A percentile compares a stretch with the other conserved stretches of the same genome.
These are phyloP conservation scores for Globisporangium camurandrum DNA, from an alignment of 352 stramenopile genomes.

Conservation along the genomic window DNA sequence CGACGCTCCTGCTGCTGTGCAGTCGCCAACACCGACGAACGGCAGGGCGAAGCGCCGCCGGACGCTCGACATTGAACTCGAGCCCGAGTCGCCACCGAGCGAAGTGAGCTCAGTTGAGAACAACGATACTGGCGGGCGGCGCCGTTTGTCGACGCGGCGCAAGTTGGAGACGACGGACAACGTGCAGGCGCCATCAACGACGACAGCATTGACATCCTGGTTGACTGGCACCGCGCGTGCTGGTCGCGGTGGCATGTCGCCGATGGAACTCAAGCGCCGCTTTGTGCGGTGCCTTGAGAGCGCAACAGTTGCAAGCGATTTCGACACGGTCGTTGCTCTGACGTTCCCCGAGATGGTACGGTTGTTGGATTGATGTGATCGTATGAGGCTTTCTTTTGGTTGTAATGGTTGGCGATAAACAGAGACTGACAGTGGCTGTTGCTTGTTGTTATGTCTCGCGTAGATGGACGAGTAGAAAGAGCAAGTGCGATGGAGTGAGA, in stretches of 20 bases:
- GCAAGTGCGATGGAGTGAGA: too few relatives aligned
- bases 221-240: too few relatives aligned
- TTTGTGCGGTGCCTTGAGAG: constrained; percentile 12
- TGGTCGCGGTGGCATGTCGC: constrained; percentile 3
- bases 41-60: constrained; percentile 14
- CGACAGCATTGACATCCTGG: too few relatives aligned
- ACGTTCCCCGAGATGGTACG: constrained; percentile 32
- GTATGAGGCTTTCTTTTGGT: too few relatives aligned
- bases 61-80: constrained; percentile 6
- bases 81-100: constrained; percentile 9
- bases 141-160: background rate
- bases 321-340: constrained; percentile 34
- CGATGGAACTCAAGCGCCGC: constrained; percentile 4
- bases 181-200: too few relatives aligned
- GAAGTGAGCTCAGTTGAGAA: constrained; percentile 3
- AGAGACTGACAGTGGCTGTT: background rate
- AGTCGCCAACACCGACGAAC: background rate
- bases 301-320: constrained; percentile 11
- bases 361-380: too few relatives aligned
- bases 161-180: constrained; percentile 1
- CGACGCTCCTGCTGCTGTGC: too few relatives aligned
- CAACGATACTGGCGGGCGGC: background rate
- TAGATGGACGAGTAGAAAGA: too few relatives aligned
- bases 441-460: too few relatives aligned
- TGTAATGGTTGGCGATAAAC: too few relatives aligned